These are phyloP conservation scores for Arachis monticola DNA, from an alignment of 331 rosid species.

Conservation along the genomic window DNA sequence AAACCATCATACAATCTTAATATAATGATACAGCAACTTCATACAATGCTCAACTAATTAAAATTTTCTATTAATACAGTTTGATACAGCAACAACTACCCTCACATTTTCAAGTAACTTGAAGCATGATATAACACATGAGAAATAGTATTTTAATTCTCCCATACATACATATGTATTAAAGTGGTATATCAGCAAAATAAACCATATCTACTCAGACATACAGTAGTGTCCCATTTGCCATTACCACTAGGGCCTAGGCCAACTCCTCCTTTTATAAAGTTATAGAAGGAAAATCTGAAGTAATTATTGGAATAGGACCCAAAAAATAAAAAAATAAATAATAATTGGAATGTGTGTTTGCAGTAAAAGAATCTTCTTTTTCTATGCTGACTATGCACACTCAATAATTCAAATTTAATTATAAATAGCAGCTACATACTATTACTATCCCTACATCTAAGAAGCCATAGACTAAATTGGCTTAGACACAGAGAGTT, in stretches of 20 bases:
- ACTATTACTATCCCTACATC: neutral
- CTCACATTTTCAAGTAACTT: neutral
- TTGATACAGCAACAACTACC: too few species aligned
- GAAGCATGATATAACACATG: constrained; percentile 5
- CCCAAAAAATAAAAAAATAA: neutral
- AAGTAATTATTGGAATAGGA: too few species aligned
- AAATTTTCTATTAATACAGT: too few species aligned
- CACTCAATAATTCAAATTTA: constrained; percentile 10
- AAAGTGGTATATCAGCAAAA: neutral
- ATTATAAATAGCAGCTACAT: constrained; percentile 41
- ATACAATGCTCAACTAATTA: too few species aligned
- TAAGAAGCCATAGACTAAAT: constrained; percentile 23
- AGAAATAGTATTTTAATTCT: too few species aligned
- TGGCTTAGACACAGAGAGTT: neutral
- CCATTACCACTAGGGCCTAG: neutral
- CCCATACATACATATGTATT: too few species aligned
- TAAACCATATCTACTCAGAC: too few species aligned
- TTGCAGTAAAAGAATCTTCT: too few species aligned
- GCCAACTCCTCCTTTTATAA: too few species aligned
- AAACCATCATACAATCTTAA: too few species aligned
- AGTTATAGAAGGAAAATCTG: neutral
- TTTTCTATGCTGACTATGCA: neutral
- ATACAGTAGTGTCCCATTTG: neutral
- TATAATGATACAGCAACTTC: too few species aligned
- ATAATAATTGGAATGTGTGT: too few species aligned